Evolutionary conservation across 2,329 filamentous ascomycete genomes (phyloP).

Genomic region (Cadophora malorum): DNA sequence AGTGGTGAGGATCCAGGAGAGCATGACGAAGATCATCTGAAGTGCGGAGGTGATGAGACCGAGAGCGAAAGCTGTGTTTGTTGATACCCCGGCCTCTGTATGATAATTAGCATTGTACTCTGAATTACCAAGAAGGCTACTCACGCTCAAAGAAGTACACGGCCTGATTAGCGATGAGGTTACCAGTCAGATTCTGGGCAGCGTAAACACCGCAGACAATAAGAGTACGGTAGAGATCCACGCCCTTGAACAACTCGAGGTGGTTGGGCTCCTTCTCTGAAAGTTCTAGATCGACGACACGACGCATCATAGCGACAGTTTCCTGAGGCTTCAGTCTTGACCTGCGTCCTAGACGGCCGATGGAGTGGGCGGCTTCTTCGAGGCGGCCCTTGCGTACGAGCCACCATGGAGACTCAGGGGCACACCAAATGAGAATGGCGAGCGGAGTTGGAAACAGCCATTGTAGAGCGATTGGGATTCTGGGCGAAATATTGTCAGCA

Average conservation of each 20-base stretch:
- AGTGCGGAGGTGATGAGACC: slow-evolving; percentile 70
- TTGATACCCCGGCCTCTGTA: slow-evolving; percentile 64
- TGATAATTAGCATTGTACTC: slow-evolving; percentile 41
- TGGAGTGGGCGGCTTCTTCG: slow-evolving; percentile 49
- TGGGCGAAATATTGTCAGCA: slow-evolving; percentile 47
- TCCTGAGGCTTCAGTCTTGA: slow-evolving; percentile 43
- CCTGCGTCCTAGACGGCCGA: slow-evolving; percentile 56
- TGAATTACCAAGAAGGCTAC: slow-evolving; percentile 27
- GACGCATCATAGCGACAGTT: slow-evolving; percentile 64
- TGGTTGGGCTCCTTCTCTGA: slow-evolving; percentile 53
- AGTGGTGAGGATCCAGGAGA: slow-evolving; percentile 71
- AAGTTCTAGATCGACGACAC: slow-evolving; percentile 60
- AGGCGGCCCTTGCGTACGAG: slow-evolving; percentile 53
- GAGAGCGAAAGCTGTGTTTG: slow-evolving; percentile 63
- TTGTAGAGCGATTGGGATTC: slow-evolving; percentile 58
- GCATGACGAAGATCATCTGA: slow-evolving; percentile 66
- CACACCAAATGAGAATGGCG: slow-evolving; percentile 54
- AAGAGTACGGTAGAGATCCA: slow-evolving; percentile 59
- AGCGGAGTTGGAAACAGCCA: slow-evolving; percentile 61
- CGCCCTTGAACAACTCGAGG: slow-evolving; percentile 60
- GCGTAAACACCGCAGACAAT: slow-evolving; percentile 64
- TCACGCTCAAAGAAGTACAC: slow-evolving; percentile 40
- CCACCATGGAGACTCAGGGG: slow-evolving; percentile 55
- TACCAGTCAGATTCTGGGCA: slow-evolving; percentile 65
- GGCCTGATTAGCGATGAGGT: slow-evolving; percentile 62